Evolutionary conservation across 106 monocot genomes (phyloP).

Genomic region (Hemerocallis citrina): DNA sequence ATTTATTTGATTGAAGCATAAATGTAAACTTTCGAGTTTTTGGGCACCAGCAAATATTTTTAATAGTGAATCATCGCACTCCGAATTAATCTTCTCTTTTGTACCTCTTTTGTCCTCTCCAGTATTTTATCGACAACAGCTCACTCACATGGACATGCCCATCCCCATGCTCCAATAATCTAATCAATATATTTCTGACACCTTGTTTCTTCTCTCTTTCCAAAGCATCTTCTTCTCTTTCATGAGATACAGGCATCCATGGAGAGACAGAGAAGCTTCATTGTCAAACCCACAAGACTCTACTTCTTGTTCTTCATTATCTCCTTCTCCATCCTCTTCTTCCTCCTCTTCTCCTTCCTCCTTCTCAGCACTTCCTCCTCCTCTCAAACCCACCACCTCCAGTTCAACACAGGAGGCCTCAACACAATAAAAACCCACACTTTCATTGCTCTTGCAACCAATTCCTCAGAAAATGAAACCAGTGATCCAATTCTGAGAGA

Average conservation of each 20-base stretch:
- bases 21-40: too few species aligned
- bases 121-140: too few species aligned
- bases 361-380: slow-evolving; percentile 9
- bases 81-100: too few species aligned
- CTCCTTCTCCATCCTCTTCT: slow-evolving; percentile 47
- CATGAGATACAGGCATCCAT: slow-evolving; percentile 11
- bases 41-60: too few species aligned
- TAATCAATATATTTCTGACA: too few species aligned
- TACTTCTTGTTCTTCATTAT: slow-evolving; percentile 40
- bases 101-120: too few species aligned
- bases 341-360: slow-evolving; percentile 33
- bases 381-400: slow-evolving; percentile 7
- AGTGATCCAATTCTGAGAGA: slow-evolving; percentile 1
- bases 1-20: too few species aligned
- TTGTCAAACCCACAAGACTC: slow-evolving; percentile 34
- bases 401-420: slow-evolving; percentile 5
- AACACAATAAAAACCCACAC: neutral
- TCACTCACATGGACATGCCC: too few species aligned
- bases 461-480: slow-evolving; percentile 2
- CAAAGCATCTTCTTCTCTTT: neutral
- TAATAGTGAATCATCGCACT: too few species aligned
- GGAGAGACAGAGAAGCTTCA: slow-evolving; percentile 62
- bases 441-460: neutral
- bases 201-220: too few species aligned
- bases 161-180: too few species aligned